phyloP scores from a whole-genome alignment of 2,329 filamentous ascomycete genomes.

The Juglanconis oblonga region DNA sequence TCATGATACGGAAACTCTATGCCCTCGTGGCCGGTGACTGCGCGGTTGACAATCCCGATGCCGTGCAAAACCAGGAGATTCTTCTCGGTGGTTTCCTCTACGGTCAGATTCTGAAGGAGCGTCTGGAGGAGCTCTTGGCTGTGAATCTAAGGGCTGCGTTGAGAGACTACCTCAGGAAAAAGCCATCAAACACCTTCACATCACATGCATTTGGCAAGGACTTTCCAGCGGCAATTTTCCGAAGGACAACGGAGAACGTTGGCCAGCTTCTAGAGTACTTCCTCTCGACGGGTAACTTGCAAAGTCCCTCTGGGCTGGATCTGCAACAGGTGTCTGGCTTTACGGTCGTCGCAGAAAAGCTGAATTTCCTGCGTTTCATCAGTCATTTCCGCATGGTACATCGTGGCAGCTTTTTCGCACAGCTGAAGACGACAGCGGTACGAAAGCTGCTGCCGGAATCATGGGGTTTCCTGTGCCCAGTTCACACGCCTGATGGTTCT shows the following conservation, averaged over 20 bases:
- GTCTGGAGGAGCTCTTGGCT: slow-evolving; percentile 81
- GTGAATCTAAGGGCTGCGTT: slow-evolving; percentile 49
- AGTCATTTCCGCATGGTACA: slow-evolving; percentile 99
- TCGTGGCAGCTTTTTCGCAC: slow-evolving; percentile 96
- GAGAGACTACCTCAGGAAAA: slow-evolving; percentile 54
- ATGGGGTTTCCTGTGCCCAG: slow-evolving; percentile 96
- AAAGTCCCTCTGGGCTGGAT: slow-evolving; percentile 88
- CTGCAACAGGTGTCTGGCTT: slow-evolving; percentile 93
- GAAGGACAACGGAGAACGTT: slow-evolving; percentile 82
- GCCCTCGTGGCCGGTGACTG: slow-evolving; percentile 90
- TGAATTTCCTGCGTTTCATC: slow-evolving; percentile 98
- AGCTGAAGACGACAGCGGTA: slow-evolving; percentile 95
- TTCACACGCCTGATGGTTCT: slow-evolving; percentile 94
- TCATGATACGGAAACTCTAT: slow-evolving; percentile 97
- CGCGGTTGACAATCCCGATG: slow-evolving; percentile 91
- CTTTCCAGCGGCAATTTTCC: slow-evolving; percentile 74
- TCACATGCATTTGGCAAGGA: slow-evolving; percentile 76
- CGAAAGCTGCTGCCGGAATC: slow-evolving; percentile 93
- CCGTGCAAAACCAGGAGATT: slow-evolving; percentile 93
- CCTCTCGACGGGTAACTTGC: slow-evolving; percentile 89
- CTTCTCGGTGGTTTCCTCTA: slow-evolving; percentile 91
- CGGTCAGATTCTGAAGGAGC: slow-evolving; percentile 92
- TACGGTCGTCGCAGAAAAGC: slow-evolving; percentile 95
- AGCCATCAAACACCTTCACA: slow-evolving; percentile 67
- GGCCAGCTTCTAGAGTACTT: slow-evolving; percentile 91